These are phyloP conservation scores for Nicotiana tomentosiformis DNA, from an alignment of 257 asterid species.

Conservation along the genomic window DNA sequence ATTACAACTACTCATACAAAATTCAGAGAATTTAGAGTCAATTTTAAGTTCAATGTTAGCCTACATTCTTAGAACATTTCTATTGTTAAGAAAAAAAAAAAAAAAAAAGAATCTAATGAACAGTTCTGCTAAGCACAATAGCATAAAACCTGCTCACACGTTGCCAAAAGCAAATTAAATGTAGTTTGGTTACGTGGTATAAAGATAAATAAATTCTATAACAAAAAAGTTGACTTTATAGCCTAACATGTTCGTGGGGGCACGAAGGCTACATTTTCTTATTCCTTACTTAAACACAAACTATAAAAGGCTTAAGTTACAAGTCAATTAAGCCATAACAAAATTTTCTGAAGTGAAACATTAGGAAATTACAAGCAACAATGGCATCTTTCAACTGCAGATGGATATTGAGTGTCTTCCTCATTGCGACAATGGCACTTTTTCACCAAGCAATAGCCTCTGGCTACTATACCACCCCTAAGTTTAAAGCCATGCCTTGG, in stretches of 20 bases:
- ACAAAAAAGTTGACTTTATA: conserved; percentile 15
- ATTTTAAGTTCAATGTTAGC: background rate
- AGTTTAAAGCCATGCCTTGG: conserved; percentile 36
- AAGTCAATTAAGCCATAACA: conserved; percentile 19
- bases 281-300: background rate
- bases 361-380: background rate
- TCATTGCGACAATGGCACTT: conserved; percentile 17
- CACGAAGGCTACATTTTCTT: conserved; percentile 21
- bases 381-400: conserved; percentile 39
- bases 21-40: background rate
- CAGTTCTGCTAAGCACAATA: background rate
- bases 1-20: background rate
- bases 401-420: conserved; percentile 26
- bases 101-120: background rate
- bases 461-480: conserved; percentile 19
- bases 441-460: conserved; percentile 20
- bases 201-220: background rate
- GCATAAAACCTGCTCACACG: conserved; percentile 14
- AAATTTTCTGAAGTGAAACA: background rate
- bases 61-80: background rate
- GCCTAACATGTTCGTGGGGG: conserved; percentile 24
- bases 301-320: conserved; percentile 28
- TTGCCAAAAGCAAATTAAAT: background rate
- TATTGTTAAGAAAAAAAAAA: background rate
- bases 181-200: background rate